A percentile compares a stretch with the other conserved stretches of the same genome.
Conservation (phyloP, 345 rosid genomes). For the Populus nigra region DNA sequence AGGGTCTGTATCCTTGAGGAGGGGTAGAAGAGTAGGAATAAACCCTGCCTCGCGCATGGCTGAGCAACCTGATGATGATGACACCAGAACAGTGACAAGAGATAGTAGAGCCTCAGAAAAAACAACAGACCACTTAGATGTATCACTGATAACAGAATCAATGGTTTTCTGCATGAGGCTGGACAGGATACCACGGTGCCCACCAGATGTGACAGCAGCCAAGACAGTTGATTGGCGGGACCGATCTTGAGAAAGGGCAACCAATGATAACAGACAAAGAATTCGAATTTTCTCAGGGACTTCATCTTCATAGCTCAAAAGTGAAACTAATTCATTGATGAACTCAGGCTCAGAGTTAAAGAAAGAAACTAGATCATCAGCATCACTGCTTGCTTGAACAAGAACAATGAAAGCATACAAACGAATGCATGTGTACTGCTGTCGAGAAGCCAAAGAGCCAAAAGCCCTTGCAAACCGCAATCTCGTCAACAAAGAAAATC, state of each 20-base stretch:
- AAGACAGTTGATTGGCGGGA: slow-evolving; percentile 79
- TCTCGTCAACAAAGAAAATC: slow-evolving; percentile 80
- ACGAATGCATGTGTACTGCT: slow-evolving; percentile 87
- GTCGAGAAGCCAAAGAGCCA: slow-evolving; percentile 66
- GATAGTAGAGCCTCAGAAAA: slow-evolving; percentile 89
- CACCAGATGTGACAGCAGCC: slow-evolving; percentile 88
- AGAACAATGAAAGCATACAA: slow-evolving; percentile 88
- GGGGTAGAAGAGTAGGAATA: slow-evolving; percentile 86
- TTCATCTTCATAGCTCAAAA: slow-evolving; percentile 75
- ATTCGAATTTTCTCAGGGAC: slow-evolving; percentile 86
- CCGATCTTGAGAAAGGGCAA: slow-evolving; percentile 89
- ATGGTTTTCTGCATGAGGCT: slow-evolving; percentile 90
- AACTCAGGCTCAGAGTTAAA: slow-evolving; percentile 92
- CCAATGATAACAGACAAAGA: slow-evolving; percentile 74
- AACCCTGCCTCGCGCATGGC: slow-evolving; percentile 97
- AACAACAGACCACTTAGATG: slow-evolving; percentile 73
- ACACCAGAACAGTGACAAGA: slow-evolving; percentile 84
- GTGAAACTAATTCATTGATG: slow-evolving; percentile 74
- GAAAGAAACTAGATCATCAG: slow-evolving; percentile 76
- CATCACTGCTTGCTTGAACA: slow-evolving; percentile 78
- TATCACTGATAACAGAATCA: slow-evolving; percentile 63
- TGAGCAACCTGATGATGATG: slow-evolving; percentile 87
- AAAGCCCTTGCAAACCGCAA: slow-evolving; percentile 91
- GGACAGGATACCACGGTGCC: slow-evolving; percentile 83
- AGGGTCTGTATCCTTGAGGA: slow-evolving; percentile 86